Evolutionary conservation across 2,329 filamentous ascomycete species (phyloP).

Genomic region (Apiospora rasikravindrae): DNA sequence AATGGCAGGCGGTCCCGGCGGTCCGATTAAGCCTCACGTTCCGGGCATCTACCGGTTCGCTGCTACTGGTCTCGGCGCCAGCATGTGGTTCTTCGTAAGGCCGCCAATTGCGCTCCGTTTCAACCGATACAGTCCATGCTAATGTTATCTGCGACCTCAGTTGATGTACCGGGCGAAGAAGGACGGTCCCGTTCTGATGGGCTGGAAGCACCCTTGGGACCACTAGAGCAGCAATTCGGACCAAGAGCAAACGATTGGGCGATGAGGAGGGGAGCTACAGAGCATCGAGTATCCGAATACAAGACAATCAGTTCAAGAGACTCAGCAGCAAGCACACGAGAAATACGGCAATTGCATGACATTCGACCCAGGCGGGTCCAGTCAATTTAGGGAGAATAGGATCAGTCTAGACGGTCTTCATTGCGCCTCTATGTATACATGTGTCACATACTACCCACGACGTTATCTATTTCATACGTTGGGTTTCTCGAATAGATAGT

Average conservation of each 20-base stretch:
- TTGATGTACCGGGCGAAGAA: constrained; percentile 96
- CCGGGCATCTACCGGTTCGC: constrained; percentile 77
- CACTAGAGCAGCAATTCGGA: constrained; percentile 61
- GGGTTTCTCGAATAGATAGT: constrained; percentile 69
- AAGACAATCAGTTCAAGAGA: neutral
- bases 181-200: constrained; percentile 83
- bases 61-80: constrained; percentile 86
- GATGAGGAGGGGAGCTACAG: neutral
- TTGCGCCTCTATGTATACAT: constrained; percentile 12
- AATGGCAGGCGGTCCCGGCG: constrained; percentile 41
- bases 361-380: neutral
- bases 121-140: constrained; percentile 12
- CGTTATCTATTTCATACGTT: constrained; percentile 22
- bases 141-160: constrained; percentile 52
- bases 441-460: constrained; percentile 16
- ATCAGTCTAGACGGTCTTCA: neutral
- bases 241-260: neutral
- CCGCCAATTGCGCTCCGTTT: neutral
- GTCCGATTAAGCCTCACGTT: constrained; percentile 50
- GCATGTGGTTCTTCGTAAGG: constrained; percentile 99
- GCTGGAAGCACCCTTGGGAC: constrained; percentile 97
- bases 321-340: neutral
- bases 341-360: neutral
- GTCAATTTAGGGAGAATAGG: neutral
- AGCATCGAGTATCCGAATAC: neutral